These are phyloP conservation scores for Tetracladium setigerum DNA, from an alignment of 495 filamentous ascomycete genomes.

Conservation along the genomic window DNA sequence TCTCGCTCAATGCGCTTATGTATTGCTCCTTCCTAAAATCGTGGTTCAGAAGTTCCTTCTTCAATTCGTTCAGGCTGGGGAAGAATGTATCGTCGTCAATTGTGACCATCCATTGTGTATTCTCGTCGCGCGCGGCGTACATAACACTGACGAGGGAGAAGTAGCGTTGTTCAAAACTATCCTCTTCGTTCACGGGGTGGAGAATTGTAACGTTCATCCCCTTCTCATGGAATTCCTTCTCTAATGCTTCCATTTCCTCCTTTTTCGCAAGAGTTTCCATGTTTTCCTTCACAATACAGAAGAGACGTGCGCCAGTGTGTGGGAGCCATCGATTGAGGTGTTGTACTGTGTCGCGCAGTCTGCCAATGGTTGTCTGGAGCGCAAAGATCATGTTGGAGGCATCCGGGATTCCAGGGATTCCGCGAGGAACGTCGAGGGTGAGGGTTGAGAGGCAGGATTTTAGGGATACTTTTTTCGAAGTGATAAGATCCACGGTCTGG, in stretches of 20 bases:
- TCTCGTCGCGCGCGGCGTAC: not conserved
- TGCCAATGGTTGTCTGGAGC: not conserved
- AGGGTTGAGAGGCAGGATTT: too few relatives aligned
- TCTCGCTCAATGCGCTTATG: constrained; percentile 43
- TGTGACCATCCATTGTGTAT: constrained; percentile 23
- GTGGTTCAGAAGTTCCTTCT: constrained; percentile 35
- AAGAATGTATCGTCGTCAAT: constrained; percentile 39
- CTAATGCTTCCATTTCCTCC: not conserved
- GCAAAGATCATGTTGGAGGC: not conserved
- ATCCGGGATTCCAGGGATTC: too few relatives aligned
- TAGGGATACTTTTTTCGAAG: constrained; percentile 6
- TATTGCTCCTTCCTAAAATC: constrained; percentile 37
- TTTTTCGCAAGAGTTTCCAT: not conserved
- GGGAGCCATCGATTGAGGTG: not conserved
- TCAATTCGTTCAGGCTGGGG: constrained; percentile 37
- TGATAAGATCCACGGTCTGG: constrained; percentile 5
- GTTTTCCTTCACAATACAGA: not conserved
- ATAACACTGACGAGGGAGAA: not conserved
- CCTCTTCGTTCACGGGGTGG: not conserved
- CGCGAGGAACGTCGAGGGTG: too few relatives aligned
- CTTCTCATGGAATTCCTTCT: not conserved
- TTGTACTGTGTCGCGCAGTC: not conserved
- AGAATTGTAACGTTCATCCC: not conserved
- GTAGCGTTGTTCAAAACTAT: not conserved
- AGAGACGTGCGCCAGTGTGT: not conserved